Base-by-base conservation (phyloP, 257 asterid species). In the Solanum sejunctum region DNA sequence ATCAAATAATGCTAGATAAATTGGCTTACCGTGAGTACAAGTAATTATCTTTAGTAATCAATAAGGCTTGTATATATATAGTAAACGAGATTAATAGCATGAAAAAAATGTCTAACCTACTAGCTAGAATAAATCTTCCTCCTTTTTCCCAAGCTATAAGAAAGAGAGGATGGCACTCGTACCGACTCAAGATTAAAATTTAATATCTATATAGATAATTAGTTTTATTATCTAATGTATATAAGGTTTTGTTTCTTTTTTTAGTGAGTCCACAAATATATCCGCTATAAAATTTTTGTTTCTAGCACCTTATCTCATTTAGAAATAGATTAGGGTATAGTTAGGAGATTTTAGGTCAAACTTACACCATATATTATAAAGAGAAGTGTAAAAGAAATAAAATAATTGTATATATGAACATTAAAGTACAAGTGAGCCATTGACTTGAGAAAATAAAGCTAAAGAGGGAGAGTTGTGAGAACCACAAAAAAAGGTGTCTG, bases 401-500 rank as follows among this genome's bases (percentile, higher is more conserved):
- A 45, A 12, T 57, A 20, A 63, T 64, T 66, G 78, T 86, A 81
- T 86, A 67, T 84, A 89, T 80, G 81, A 86, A 79, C 84, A 71
- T 80, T 75, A 85, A 88, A 89, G 92, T 88, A 87, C 89, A 87
- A 84, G 63, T 84, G 90, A 82, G 83, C 49, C 88, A 90, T 92
- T 91, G 94, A 91, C 91, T 89, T 90, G 86, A 86, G 83, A 32
- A 82, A 58, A 4, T 58, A 58, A 58, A 70, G 89, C 23, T 4
- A 36, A 36, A 85, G 89, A 85, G 75, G 52, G 85, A 77, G 21
- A 77, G 82, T 26, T 26, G 64, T 32, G 36, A 78, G 84, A 83
- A 64, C 73, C 90, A 87, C 89, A 87, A 87, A 89, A 87, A 86
- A 91, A 85, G 45, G 85, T 86, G 85, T 87, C 88, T 89, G 93